phyloP scores from a whole-genome alignment of 768 basidiomycete species.

The Termitomyces sp. region DNA sequence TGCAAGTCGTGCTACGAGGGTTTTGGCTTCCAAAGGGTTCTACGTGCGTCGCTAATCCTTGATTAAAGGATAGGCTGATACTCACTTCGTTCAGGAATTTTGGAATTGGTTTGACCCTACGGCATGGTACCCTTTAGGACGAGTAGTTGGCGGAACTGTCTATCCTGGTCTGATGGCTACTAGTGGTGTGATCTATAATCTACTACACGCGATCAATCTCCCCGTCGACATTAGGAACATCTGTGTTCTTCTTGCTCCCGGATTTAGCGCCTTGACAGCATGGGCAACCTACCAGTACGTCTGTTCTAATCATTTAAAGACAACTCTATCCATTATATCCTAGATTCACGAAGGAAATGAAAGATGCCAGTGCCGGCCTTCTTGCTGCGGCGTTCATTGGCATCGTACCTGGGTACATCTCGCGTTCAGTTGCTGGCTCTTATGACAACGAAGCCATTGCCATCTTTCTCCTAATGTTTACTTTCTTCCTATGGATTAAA shows the following conservation, averaged over 20 bases:
- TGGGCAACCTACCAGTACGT: constrained; percentile 93
- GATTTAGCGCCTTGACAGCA: constrained; percentile 94
- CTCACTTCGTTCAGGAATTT: constrained; percentile 65
- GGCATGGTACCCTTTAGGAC: constrained; percentile 98
- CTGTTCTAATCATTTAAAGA: background rate
- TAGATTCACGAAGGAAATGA: constrained; percentile 97
- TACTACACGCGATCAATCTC: constrained; percentile 82
- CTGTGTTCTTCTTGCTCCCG: constrained; percentile 94
- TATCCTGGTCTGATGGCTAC: constrained; percentile 99
- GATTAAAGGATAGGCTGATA: background rate
- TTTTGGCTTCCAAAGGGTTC: constrained; percentile 90
- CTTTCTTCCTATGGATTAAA: constrained; percentile 96
- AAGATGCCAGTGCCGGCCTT: constrained; percentile 92
- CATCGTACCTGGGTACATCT: constrained; percentile 97
- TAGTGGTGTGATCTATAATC: constrained; percentile 92
- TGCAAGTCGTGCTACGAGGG: constrained; percentile 82
- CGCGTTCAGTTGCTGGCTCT: constrained; percentile 96
- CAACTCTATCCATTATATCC: background rate
- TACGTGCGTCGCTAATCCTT: constrained; percentile 55
- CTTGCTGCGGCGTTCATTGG: constrained; percentile 97
- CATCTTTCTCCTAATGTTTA: constrained; percentile 99
- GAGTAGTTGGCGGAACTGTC: constrained; percentile 97
- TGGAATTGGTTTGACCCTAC: constrained; percentile 99
- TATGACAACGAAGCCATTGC: constrained; percentile 99
- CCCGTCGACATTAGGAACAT: constrained; percentile 97